Base-by-base conservation (phyloP, 345 rosid species). In the Euphorbia tirucalli region DNA sequence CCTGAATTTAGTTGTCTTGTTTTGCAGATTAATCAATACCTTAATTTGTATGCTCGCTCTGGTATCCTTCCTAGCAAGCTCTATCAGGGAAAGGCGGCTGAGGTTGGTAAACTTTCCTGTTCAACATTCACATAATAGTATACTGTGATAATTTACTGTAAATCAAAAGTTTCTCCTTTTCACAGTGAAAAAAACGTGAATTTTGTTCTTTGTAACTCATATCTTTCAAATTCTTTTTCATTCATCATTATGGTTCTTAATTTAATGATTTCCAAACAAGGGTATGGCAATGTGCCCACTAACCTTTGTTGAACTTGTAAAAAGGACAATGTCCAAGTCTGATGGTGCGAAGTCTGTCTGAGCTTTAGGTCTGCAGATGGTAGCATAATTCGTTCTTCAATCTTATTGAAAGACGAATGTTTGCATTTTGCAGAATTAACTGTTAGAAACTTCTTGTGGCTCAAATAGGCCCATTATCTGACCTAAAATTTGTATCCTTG, bases 11-110 rank as follows among this genome's bases (percentile, higher is more conserved):
- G 62, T 80, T 68, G 1, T 18, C 27, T 49, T 77, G 24, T 66
- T 72, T 78, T 76, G 85, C 89, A 93, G 97, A 87, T 96, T 63
- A 86, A 75, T 63, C 97, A 84, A 74, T 96, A 82, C 79, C 86
- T 90, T n/a, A 82, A 77, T 66, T 77, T 93, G 76, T 87, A 87
- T 86, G 85, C 90, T 72, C 85, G 76, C 54, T 81, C 82, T 68
- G 92, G 93, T 76, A 78, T 89, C 74, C 85, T 84, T 54, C 97
- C 98, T 1, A 90, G 97, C 84, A 77, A 83, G 78, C 69, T 91
- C 70, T 86, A 77, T 80, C 92, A 88, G 77, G 96, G 84, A 81
- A 86, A 84, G 56, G 79, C 84, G 37, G 78, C 81, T 11, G 89
- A 93, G 98, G 99, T 96, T 68, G 68, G 89, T 89, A 49, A 15